These are phyloP conservation scores for Tetracladium setigerum DNA, from an alignment of 495 filamentous ascomycete genomes.

Conservation along the genomic window DNA sequence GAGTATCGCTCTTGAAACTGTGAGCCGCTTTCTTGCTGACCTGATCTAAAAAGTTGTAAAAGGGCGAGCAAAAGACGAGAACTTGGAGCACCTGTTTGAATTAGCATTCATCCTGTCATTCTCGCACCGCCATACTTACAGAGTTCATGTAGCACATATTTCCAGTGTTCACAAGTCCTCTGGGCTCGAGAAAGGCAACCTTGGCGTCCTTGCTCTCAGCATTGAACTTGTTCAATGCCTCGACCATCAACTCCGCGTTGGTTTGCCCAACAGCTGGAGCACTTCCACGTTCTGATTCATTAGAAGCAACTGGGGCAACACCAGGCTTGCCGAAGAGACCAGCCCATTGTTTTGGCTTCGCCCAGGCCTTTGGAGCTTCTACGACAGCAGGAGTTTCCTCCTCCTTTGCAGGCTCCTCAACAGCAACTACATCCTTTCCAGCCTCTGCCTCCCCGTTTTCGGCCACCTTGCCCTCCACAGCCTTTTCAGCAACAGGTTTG, in stretches of 20 bases:
- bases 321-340: slow-evolving; percentile 18
- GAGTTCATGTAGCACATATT: slow-evolving; percentile 99
- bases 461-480: slow-evolving; percentile 21
- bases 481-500: slow-evolving; percentile 26
- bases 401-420: slow-evolving; percentile 1
- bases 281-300: slow-evolving; percentile 7
- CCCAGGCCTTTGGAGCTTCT: slow-evolving; percentile 16
- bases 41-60: slow-evolving; percentile 88
- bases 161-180: slow-evolving; percentile 90
- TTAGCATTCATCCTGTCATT: slow-evolving; percentile 5
- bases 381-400: slow-evolving; percentile 1
- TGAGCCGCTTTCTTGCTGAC: slow-evolving; percentile 74
- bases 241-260: slow-evolving; percentile 58
- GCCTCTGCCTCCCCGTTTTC: slow-evolving; percentile 23
- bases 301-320: slow-evolving; percentile 11
- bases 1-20: slow-evolving; percentile 92
- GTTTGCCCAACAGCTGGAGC: slow-evolving; percentile 30
- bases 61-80: slow-evolving; percentile 84
- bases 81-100: slow-evolving; percentile 75
- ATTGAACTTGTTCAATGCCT: slow-evolving; percentile 61
- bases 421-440: slow-evolving; percentile 2
- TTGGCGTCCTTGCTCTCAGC: slow-evolving; percentile 54
- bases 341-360: slow-evolving; percentile 19
- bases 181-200: slow-evolving; percentile 81
- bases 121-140: slow-evolving; percentile 45